Percentiles rank a stretch among this genome's conserved stretches.
Evolutionary conservation across 768 basidiomycete genomes (phyloP).

Genomic region (Agrocybe pediades): DNA sequence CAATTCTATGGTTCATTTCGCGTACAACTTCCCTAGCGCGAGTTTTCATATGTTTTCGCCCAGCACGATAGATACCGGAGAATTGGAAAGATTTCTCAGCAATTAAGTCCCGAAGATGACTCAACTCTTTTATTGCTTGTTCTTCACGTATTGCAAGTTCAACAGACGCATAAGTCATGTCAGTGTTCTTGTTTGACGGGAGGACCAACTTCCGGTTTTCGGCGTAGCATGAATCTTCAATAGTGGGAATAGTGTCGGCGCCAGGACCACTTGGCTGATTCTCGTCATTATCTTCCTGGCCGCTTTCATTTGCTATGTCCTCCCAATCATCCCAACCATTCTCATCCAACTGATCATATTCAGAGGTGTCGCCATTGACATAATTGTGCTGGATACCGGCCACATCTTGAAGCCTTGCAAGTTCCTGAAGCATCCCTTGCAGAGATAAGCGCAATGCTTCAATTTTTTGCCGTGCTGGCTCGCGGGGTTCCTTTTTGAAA

Average conservation of each 20-base stretch:
- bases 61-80: background rate
- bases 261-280: background rate
- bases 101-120: conserved; percentile 3
- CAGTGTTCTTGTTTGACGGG: background rate
- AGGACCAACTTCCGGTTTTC: background rate
- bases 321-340: background rate
- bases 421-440: background rate
- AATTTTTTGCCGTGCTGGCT: background rate
- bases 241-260: background rate
- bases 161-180: background rate
- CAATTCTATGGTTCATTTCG: conserved; percentile 1
- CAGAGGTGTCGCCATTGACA: background rate
- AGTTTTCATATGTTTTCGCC: conserved; percentile 4
- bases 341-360: background rate
- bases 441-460: background rate
- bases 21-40: background rate
- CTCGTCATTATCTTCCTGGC: background rate
- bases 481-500: background rate
- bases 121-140: background rate
- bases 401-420: background rate
- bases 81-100: conserved; percentile 9
- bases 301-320: background rate
- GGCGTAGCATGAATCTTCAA: background rate
- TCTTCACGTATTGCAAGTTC: background rate
- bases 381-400: background rate